Conservation (phyloP, 139 green algal species). For the Chlorella sp. region DNA sequence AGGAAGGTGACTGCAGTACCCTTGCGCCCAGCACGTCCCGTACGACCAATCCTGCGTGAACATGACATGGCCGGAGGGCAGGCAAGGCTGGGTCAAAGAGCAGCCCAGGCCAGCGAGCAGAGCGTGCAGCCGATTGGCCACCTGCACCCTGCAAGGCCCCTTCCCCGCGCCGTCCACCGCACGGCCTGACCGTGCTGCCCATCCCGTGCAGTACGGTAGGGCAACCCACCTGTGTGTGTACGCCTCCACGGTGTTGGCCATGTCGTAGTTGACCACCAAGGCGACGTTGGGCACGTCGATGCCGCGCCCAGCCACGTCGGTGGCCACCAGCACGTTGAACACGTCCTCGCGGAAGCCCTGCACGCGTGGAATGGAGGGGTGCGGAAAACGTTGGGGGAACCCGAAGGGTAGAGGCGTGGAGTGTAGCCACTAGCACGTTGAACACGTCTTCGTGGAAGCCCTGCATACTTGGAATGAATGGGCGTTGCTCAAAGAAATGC, state of each 20-base stretch:
- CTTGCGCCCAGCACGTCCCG: slow-evolving; percentile 85
- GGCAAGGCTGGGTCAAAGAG: not conserved
- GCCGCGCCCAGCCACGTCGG: slow-evolving; percentile 96
- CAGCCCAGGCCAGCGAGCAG: not conserved
- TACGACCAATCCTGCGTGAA: slow-evolving; percentile 83
- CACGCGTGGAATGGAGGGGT: too few species aligned
- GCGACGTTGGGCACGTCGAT: slow-evolving; percentile 94
- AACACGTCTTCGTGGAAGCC: too few species aligned
- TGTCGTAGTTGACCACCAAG: slow-evolving; percentile 99
- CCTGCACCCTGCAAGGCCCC: not conserved
- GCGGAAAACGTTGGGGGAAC: too few species aligned
- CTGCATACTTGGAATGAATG: too few species aligned
- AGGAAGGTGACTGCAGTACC: slow-evolving; percentile 94
- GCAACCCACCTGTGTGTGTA: slow-evolving; percentile 89
- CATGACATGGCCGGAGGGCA: too few species aligned
- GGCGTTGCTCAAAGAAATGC: too few species aligned
- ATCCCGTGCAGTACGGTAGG: not conserved
- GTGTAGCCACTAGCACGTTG: too few species aligned
- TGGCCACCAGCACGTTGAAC: slow-evolving; percentile 96
- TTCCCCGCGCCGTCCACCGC: not conserved
- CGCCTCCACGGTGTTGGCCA: slow-evolving; percentile 93
- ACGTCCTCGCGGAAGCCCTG: slow-evolving; percentile 89
- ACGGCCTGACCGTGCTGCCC: not conserved
- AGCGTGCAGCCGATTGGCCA: not conserved
- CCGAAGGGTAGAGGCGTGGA: too few species aligned